Conservation (phyloP, 176 grass and related monocot genomes). For the Aegilops longissima region DNA sequence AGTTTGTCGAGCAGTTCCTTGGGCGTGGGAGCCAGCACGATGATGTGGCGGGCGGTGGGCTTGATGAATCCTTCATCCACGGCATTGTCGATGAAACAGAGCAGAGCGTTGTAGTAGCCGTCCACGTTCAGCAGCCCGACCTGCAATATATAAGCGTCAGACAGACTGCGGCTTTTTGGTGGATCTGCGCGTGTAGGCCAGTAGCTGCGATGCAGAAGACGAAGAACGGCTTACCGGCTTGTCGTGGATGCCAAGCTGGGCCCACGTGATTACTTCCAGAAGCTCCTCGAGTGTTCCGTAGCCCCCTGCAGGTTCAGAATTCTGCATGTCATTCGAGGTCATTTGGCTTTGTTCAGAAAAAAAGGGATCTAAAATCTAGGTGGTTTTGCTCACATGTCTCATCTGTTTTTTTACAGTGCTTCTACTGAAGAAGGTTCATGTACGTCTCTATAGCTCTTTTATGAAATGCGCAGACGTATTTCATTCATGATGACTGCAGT, state of each 20-base stretch:
- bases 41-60: slow-evolving; percentile 53
- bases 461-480: background rate
- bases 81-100: slow-evolving; percentile 67
- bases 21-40: slow-evolving; percentile 57
- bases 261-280: slow-evolving; percentile 68
- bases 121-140: slow-evolving; percentile 76
- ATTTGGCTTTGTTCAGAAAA: background rate
- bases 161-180: background rate
- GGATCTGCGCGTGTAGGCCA: background rate
- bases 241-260: slow-evolving; percentile 72
- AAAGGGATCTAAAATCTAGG: background rate
- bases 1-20: slow-evolving; percentile 63
- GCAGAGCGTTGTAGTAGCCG: slow-evolving; percentile 62
- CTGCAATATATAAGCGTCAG: slow-evolving; percentile 13
- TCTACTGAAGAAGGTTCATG: too few relatives aligned
- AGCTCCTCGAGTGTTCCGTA: slow-evolving; percentile 83
- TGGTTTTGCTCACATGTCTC: background rate
- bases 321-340: background rate
- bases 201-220: background rate
- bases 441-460: background rate
- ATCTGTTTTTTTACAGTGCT: background rate
- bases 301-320: slow-evolving; percentile 35
- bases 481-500: too few relatives aligned
- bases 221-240: slow-evolving; percentile 47
- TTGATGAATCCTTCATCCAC: slow-evolving; percentile 79